phyloP scores from a whole-genome alignment of 768 basidiomycete genomes.

The Trichaptum fuscoviolaceum region DNA sequence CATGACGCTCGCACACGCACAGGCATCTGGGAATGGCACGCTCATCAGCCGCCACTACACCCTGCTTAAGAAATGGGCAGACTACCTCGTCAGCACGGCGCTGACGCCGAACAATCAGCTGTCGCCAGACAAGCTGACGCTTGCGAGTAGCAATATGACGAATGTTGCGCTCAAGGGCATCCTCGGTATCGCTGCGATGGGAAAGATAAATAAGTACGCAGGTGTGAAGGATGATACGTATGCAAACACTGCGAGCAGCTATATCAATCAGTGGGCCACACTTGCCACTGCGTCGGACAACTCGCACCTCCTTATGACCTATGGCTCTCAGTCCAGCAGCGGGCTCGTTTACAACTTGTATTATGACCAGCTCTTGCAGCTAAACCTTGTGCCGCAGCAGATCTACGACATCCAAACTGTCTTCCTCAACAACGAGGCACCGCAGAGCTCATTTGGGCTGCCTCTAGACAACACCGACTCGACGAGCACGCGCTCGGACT shows the following conservation, averaged over 20 bases:
- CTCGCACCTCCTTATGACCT: background rate
- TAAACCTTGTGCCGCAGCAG: conserved; percentile 1
- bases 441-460: background rate
- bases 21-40: conserved; percentile 19
- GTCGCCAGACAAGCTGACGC: conserved; percentile 34
- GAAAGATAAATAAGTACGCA: conserved; percentile 20
- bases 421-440: conserved; percentile 3
- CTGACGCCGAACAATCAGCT: conserved; percentile 38
- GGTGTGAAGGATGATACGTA: background rate
- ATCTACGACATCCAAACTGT: conserved; percentile 1
- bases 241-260: background rate
- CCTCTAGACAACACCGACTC: background rate
- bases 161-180: conserved; percentile 43
- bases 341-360: background rate
- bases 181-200: conserved; percentile 38
- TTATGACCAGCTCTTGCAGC: background rate
- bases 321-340: background rate
- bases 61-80: conserved; percentile 60
- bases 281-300: background rate
- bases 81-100: conserved; percentile 48
- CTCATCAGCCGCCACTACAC: conserved; percentile 28
- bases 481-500: background rate
- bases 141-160: conserved; percentile 32
- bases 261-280: background rate
- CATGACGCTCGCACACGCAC: conserved; percentile 26